phyloP scores from a whole-genome alignment of 345 rosid species.

The Hibiscus syriacus region DNA sequence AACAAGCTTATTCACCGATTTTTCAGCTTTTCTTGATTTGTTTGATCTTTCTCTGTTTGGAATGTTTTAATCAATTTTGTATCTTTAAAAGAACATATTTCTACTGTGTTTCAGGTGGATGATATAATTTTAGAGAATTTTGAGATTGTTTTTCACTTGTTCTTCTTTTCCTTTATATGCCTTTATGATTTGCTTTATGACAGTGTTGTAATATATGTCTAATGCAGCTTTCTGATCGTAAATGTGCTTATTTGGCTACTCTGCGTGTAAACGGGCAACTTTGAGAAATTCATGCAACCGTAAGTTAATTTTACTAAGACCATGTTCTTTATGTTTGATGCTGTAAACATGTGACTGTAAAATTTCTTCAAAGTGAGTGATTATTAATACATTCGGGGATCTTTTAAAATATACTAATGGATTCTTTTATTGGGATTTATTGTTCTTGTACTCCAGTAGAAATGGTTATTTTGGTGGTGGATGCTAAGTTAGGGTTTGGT shows the following conservation, averaged over 20 bases:
- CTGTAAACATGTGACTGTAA: background rate
- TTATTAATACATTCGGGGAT: background rate
- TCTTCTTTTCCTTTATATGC: background rate
- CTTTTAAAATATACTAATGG: background rate
- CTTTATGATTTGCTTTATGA: background rate
- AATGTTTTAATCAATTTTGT: background rate
- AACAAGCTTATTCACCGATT: background rate
- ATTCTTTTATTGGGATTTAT: background rate
- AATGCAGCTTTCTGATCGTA: constrained; percentile 33
- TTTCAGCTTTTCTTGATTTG: background rate
- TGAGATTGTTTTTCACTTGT: no score
- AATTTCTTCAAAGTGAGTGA: background rate
- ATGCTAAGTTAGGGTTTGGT: background rate
- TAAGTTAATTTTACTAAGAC: constrained; percentile 22
- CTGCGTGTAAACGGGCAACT: constrained; percentile 15
- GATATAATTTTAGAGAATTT: no score
- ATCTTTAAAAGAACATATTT: background rate
- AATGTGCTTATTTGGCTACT: constrained; percentile 19
- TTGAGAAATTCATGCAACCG: constrained; percentile 30
- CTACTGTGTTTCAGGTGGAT: no score
- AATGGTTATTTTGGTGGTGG: background rate
- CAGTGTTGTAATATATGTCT: constrained; percentile 1
- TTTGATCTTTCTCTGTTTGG: background rate
- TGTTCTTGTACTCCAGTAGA: background rate
- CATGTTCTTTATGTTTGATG: background rate